These are phyloP conservation scores for Hamigera avellanea DNA, from an alignment of 495 filamentous ascomycete species.

Conservation along the genomic window DNA sequence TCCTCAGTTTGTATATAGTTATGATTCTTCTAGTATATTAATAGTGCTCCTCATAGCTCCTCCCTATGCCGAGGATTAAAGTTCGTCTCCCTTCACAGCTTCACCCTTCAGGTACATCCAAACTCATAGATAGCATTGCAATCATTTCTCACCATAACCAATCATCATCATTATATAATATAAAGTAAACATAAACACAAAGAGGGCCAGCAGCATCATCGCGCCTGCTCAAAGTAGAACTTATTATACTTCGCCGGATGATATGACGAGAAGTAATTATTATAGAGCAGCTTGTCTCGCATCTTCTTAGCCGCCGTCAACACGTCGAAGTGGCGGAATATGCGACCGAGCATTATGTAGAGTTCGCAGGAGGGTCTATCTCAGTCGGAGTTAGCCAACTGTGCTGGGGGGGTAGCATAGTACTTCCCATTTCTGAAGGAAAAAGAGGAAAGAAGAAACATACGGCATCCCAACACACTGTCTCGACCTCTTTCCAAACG, in stretches of 20 bases:
- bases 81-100: too few relatives aligned
- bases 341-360: slow-evolving; percentile 16
- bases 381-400: slow-evolving; percentile 1
- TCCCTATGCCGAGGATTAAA: too few relatives aligned
- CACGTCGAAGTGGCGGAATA: slow-evolving; percentile 19
- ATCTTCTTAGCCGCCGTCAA: slow-evolving; percentile 11
- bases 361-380: slow-evolving; percentile 20
- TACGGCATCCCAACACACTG: slow-evolving; percentile 28
- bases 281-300: slow-evolving; percentile 9
- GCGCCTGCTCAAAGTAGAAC: slow-evolving; percentile 11
- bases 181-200: neutral
- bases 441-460: slow-evolving; percentile 2
- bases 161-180: neutral
- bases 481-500: slow-evolving; percentile 25
- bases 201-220: neutral
- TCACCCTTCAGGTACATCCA: too few relatives aligned
- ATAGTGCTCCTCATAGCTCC: too few relatives aligned
- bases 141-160: neutral
- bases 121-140: too few relatives aligned
- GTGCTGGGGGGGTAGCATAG: too few relatives aligned
- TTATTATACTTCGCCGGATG: slow-evolving; percentile 11
- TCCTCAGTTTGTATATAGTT: neutral
- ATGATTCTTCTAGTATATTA: neutral
- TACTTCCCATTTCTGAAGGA: neutral
- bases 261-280: slow-evolving; percentile 17